Evolutionary conservation across 805 yeast species (phyloP).

Genomic region (Blastobotrys peoriensis): DNA sequence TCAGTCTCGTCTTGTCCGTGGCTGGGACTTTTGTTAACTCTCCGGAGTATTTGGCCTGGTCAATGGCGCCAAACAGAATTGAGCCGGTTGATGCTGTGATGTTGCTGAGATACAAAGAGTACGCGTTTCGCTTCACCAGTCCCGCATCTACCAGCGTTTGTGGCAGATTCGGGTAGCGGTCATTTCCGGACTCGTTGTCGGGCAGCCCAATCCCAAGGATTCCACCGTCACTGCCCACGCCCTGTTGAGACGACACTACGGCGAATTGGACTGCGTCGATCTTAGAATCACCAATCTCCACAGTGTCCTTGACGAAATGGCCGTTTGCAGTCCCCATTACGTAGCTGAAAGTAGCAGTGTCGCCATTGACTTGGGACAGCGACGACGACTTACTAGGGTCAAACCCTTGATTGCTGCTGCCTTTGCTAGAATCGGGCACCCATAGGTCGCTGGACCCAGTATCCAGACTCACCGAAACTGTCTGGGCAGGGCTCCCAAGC

Average conservation of each 20-base stretch:
- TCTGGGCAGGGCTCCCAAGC: constrained; percentile 54
- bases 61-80: constrained; percentile 52
- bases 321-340: background rate
- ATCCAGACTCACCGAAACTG: constrained; percentile 52
- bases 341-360: background rate
- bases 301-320: background rate
- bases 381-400: constrained; percentile 7
- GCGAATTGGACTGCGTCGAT: background rate
- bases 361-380: background rate
- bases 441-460: constrained; percentile 75
- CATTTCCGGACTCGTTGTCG: constrained; percentile 18
- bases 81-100: constrained; percentile 39
- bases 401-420: constrained; percentile 28
- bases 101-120: constrained; percentile 56
- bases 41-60: constrained; percentile 45
- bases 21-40: constrained; percentile 35
- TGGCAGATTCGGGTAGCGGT: constrained; percentile 60
- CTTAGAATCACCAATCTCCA: background rate
- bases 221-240: constrained; percentile 7
- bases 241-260: background rate
- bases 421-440: constrained; percentile 35
- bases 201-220: constrained; percentile 27
- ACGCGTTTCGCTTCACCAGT: constrained; percentile 48
- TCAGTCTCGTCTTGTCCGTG: constrained; percentile 27
- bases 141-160: constrained; percentile 53